A percentile compares a stretch with the other conserved stretches of the same genome.
These are phyloP conservation scores for Paspalum vaginatum DNA, from an alignment of 176 grass and related monocot genomes.

Conservation along the genomic window DNA sequence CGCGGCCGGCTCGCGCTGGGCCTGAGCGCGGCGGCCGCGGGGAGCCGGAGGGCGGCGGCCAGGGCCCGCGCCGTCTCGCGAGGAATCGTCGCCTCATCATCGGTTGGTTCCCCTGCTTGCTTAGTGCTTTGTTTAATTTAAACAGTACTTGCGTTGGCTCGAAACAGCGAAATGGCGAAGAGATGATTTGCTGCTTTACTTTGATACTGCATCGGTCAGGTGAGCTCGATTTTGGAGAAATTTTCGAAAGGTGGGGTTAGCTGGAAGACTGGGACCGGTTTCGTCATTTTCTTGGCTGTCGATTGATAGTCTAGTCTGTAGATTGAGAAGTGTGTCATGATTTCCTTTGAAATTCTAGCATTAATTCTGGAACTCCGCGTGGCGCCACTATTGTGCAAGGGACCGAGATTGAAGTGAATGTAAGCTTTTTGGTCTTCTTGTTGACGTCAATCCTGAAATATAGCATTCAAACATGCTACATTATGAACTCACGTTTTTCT, in stretches of 20 bases:
- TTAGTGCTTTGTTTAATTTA: not conserved
- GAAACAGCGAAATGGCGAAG: not conserved
- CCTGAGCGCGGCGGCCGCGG: slow-evolving; percentile 10
- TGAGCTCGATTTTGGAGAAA: no score
- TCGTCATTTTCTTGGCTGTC: no score
- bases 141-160: not conserved
- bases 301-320: no score
- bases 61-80: slow-evolving; percentile 38
- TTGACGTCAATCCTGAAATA: not conserved
- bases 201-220: no score
- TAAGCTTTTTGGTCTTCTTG: not conserved
- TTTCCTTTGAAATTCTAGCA: not conserved
- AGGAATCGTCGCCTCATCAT: not conserved
- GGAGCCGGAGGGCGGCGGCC: slow-evolving; percentile 28
- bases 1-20: not conserved
- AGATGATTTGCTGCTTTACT: no score
- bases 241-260: no score
- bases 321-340: not conserved
- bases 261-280: no score
- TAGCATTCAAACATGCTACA: slow-evolving; percentile 4
- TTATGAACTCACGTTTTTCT: not conserved
- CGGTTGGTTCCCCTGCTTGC: not conserved
- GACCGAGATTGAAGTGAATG: not conserved
- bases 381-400: not conserved
- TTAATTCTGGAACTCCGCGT: not conserved